These are phyloP conservation scores for Thinopyrum elongatum DNA, from an alignment of 176 grass and related monocot genomes.

Conservation along the genomic window DNA sequence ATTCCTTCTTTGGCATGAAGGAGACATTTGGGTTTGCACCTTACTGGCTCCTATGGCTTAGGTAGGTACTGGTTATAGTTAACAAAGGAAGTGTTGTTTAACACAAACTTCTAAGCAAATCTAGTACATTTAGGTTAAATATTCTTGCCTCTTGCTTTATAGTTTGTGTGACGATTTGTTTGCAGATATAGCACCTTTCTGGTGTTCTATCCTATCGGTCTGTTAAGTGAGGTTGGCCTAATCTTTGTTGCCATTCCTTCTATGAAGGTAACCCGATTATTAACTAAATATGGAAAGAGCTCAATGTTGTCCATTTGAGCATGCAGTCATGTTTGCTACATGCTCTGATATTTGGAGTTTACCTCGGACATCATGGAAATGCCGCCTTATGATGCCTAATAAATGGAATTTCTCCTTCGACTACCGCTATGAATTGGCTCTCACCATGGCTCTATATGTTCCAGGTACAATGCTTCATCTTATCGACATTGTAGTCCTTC, in stretches of 20 bases:
- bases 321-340: neutral
- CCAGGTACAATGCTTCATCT: conserved; percentile 9
- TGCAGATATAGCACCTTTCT: conserved; percentile 48
- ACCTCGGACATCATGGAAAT: conserved; percentile 5
- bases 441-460: conserved; percentile 23
- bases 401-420: conserved; percentile 49
- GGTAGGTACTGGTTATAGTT: conserved; percentile 27
- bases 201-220: conserved; percentile 43
- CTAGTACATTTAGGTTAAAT: no score
- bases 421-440: conserved; percentile 11
- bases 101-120: no score
- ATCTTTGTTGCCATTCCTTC: conserved; percentile 41
- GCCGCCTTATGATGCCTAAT: conserved; percentile 32
- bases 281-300: neutral
- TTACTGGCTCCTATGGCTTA: conserved; percentile 86
- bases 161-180: neutral
- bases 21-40: conserved; percentile 74
- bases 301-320: neutral
- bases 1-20: conserved; percentile 95
- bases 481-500: neutral
- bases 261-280: conserved; percentile 36
- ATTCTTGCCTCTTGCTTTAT: no score
- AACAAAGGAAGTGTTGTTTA: no score
- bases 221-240: conserved; percentile 40
- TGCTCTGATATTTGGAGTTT: neutral